Evolutionary conservation across 2,329 filamentous ascomycete species (phyloP).

Genomic region (Ilyonectria destructans): DNA sequence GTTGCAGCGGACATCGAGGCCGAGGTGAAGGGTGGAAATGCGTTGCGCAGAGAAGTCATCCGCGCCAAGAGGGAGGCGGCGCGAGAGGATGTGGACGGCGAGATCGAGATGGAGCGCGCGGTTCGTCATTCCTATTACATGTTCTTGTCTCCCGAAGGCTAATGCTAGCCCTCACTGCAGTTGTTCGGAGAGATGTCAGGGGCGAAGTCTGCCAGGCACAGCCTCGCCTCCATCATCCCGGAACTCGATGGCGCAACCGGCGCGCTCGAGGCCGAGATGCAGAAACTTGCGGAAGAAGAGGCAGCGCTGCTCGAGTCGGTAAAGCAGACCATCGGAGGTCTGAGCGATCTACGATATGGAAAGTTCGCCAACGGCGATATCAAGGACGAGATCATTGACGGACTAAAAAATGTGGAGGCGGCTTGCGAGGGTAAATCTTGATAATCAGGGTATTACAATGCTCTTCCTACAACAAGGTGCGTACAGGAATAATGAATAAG

Average conservation of each 20-base stretch:
- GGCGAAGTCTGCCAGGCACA: conserved; percentile 70
- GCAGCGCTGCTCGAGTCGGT: conserved; percentile 73
- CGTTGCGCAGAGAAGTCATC: conserved; percentile 71
- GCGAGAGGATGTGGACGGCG: conserved; percentile 72
- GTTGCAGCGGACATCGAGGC: conserved; percentile 76
- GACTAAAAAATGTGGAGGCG: conserved; percentile 71
- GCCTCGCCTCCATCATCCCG: conserved; percentile 75
- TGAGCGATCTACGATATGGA: conserved; percentile 90
- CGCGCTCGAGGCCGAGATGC: conserved; percentile 79
- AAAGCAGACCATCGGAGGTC: conserved; percentile 76
- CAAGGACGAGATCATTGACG: conserved; percentile 77
- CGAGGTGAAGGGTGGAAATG: conserved; percentile 76
- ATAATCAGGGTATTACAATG: conserved; percentile 38
- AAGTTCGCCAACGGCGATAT: conserved; percentile 78
- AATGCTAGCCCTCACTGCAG: conserved; percentile 55
- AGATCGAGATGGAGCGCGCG: conserved; percentile 75
- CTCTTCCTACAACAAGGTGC: conserved; percentile 33
- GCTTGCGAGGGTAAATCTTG: conserved; percentile 70
- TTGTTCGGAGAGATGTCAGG: conserved; percentile 70
- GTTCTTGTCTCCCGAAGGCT: neutral
- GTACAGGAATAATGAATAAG: conserved; percentile 37
- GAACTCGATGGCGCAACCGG: conserved; percentile 78
- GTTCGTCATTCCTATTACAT: conserved; percentile 55
- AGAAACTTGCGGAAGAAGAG: conserved; percentile 77
- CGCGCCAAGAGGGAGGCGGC: conserved; percentile 68